These are phyloP conservation scores for Hymenoscyphus occultus DNA, from an alignment of 2,329 filamentous ascomycete genomes.

Conservation along the genomic window DNA sequence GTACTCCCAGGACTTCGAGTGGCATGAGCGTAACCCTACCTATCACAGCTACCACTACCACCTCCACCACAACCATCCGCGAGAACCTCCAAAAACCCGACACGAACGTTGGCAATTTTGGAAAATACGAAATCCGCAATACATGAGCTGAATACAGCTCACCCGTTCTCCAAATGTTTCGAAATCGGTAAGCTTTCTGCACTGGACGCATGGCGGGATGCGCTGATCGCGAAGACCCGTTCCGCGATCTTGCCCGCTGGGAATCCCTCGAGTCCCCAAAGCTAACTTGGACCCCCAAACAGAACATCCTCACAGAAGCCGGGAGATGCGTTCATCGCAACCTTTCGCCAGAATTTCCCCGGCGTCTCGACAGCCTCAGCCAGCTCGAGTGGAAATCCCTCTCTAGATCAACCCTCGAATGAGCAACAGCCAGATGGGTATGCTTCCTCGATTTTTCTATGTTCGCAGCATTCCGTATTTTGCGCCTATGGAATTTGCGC, in stretches of 20 bases:
- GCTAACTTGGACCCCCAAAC: constrained; percentile 41
- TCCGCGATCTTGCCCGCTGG: neutral
- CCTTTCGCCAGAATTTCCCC: constrained; percentile 81
- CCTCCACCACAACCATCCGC: neutral
- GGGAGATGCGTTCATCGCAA: constrained; percentile 76
- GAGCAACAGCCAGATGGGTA: constrained; percentile 30
- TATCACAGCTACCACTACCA: constrained; percentile 4
- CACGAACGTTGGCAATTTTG: neutral
- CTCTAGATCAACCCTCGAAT: constrained; percentile 19
- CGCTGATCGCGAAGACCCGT: neutral
- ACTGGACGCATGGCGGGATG: constrained; percentile 2
- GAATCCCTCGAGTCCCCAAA: constrained; percentile 1
- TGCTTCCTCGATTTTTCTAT: neutral
- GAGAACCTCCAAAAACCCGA: neutral
- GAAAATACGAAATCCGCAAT: neutral
- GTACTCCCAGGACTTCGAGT: neutral
- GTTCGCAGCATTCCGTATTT: neutral
- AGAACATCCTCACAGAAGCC: constrained; percentile 71
- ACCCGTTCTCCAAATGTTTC: constrained; percentile 35
- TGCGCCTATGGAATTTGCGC: neutral
- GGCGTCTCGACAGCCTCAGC: constrained; percentile 56
- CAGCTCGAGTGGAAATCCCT: constrained; percentile 23
- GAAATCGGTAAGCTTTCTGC: constrained; percentile 36
- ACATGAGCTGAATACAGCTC: constrained; percentile 24
- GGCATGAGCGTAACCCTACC: constrained; percentile 1